Percentiles rank a stretch among this genome's conserved stretches.
Conservation (phyloP, 257 asterid species). For the Solanum gandarillasii region DNA sequence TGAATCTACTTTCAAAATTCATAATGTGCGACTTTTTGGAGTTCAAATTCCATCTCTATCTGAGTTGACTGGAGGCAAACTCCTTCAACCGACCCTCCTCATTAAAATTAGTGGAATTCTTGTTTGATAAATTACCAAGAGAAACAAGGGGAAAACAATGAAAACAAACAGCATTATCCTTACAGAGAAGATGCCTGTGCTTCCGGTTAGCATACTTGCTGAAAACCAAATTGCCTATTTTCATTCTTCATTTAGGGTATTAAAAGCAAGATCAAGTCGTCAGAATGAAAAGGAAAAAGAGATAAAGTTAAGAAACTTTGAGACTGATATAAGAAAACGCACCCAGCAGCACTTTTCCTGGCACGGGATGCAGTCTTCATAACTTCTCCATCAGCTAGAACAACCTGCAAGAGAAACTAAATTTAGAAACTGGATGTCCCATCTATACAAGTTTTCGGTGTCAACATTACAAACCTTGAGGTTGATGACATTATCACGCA, state of each 20-base stretch:
- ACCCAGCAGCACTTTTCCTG: constrained; percentile 99
- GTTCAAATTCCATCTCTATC: not conserved
- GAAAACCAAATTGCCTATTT: not conserved
- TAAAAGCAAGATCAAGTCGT: not conserved
- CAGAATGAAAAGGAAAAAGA: not conserved
- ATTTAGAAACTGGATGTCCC: constrained; percentile 4
- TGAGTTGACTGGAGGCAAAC: not conserved
- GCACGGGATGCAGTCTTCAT: constrained; percentile 96
- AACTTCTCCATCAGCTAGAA: constrained; percentile 82
- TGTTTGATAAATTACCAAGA: not conserved
- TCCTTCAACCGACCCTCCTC: not conserved
- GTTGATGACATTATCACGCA: constrained; percentile 95
- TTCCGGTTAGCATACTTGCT: not conserved
- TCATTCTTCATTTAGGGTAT: not conserved
- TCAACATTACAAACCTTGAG: constrained; percentile 63
- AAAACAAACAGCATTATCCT: not conserved
- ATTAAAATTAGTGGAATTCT: not conserved
- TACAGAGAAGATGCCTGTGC: not conserved
- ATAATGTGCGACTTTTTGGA: not conserved
- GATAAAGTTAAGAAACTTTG: not conserved
- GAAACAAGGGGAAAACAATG: not conserved
- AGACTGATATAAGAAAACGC: constrained; percentile 10
- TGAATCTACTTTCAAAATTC: not conserved
- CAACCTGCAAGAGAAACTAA: constrained; percentile 44
- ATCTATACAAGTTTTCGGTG: constrained; percentile 2